These are phyloP conservation scores for Syzygium aqueum DNA, from an alignment of 345 rosid genomes.

Conservation along the genomic window DNA sequence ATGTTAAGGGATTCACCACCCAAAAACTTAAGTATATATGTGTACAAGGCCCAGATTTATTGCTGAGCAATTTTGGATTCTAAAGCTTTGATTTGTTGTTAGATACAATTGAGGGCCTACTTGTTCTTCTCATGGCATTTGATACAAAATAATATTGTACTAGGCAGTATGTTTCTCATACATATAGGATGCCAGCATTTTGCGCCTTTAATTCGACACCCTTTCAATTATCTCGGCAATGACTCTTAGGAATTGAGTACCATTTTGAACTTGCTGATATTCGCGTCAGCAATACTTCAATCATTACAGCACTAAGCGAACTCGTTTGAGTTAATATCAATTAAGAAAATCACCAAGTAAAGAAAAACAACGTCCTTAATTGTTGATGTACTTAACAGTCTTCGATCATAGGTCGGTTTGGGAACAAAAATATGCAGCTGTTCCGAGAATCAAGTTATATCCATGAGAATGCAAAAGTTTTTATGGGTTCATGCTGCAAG, in stretches of 20 bases:
- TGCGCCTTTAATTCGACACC: background rate
- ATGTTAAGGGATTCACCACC: too few species aligned
- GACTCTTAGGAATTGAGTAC: background rate
- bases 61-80: background rate
- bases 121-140: background rate
- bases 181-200: background rate
- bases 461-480: background rate
- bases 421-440: background rate
- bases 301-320: background rate
- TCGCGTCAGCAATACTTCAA: background rate
- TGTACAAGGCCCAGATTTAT: background rate
- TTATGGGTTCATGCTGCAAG: background rate
- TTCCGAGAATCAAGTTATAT: background rate
- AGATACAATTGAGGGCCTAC: background rate
- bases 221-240: background rate
- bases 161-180: background rate
- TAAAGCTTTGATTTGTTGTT: background rate
- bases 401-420: background rate
- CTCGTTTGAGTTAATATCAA: background rate
- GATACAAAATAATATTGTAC: background rate
- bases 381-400: background rate
- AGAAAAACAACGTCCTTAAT: background rate
- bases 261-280: background rate
- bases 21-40: too few species aligned
- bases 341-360: background rate